phyloP scores from a whole-genome alignment of 2,329 filamentous ascomycete genomes.

The Fusarium compactum region DNA sequence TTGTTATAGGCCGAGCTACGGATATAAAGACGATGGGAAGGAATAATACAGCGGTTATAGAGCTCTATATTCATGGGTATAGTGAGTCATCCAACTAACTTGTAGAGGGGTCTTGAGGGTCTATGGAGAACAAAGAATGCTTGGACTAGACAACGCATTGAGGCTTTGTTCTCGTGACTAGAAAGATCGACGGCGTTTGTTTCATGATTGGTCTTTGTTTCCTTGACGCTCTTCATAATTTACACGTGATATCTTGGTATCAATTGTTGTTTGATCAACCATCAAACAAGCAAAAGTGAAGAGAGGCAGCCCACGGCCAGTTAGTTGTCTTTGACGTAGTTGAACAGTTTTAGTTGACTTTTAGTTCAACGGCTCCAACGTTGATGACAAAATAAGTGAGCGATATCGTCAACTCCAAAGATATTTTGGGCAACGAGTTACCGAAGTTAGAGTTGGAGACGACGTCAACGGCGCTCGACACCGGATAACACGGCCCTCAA shows the following conservation, averaged over 20 bases:
- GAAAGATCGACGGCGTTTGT: background rate
- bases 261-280: background rate
- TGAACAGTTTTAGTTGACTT: background rate
- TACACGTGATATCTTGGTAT: background rate
- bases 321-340: background rate
- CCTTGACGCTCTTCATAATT: background rate
- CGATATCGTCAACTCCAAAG: background rate
- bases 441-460: background rate
- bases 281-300: background rate
- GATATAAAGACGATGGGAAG: background rate
- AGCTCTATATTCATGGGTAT: background rate
- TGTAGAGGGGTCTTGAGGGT: background rate
- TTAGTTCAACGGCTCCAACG: background rate
- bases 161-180: conserved; percentile 10
- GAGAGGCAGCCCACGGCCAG: conserved; percentile 32
- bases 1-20: background rate
- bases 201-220: background rate
- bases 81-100: background rate
- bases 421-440: background rate
- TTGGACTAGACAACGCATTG: background rate
- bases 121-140: background rate
- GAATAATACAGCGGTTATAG: conserved; percentile 10
- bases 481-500: background rate
- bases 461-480: conserved; percentile 1
- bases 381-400: background rate